Percentiles rank a stretch among this genome's conserved stretches.
These are phyloP conservation scores for Pythium volutum DNA, from an alignment of 352 stramenopile genomes.

Conservation along the genomic window DNA sequence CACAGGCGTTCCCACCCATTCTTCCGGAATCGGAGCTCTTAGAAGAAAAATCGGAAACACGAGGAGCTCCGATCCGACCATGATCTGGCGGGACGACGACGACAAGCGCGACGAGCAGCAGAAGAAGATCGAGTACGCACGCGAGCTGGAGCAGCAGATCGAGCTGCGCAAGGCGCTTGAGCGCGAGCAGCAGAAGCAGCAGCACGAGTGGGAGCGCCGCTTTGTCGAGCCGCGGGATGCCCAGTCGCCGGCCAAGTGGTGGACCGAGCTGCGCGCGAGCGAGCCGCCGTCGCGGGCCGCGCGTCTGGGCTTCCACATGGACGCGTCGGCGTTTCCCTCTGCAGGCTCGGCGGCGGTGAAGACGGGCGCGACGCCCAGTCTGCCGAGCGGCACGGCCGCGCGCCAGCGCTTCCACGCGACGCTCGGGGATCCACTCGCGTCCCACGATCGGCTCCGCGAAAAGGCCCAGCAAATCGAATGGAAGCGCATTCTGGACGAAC, in stretches of 20 bases:
- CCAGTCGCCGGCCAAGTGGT: conserved; percentile 65
- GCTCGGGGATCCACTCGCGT: conserved; percentile 31
- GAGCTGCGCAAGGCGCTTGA: conserved; percentile 46
- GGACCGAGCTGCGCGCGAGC: conserved; percentile 52
- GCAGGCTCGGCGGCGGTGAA: conserved; percentile 4
- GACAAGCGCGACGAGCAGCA: conserved; percentile 42
- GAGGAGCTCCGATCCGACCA: conserved; percentile 3
- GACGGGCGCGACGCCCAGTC: conserved; percentile 30
- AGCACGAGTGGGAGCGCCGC: conserved; percentile 54
- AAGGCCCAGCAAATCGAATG: conserved; percentile 70
- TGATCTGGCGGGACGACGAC: conserved; percentile 59
- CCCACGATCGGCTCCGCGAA: conserved; percentile 52
- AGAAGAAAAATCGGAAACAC: too few relatives aligned
- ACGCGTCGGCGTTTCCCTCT: conserved; percentile 16
- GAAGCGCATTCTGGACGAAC: conserved; percentile 63
- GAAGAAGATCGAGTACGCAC: conserved; percentile 62
- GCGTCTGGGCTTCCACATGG: conserved; percentile 17
- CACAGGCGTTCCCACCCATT: conserved; percentile 34
- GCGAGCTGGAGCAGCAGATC: conserved; percentile 71
- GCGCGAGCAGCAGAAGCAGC: conserved; percentile 48
- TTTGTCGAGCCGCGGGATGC: conserved; percentile 37
- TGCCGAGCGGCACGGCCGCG: conserved; percentile 16
- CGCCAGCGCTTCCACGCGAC: conserved; percentile 58
- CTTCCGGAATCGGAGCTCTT: too few relatives aligned
- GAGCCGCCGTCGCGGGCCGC: conserved; percentile 12